Conservation (phyloP, 2,329 filamentous ascomycete species). For the Colletotrichum filicis region DNA sequence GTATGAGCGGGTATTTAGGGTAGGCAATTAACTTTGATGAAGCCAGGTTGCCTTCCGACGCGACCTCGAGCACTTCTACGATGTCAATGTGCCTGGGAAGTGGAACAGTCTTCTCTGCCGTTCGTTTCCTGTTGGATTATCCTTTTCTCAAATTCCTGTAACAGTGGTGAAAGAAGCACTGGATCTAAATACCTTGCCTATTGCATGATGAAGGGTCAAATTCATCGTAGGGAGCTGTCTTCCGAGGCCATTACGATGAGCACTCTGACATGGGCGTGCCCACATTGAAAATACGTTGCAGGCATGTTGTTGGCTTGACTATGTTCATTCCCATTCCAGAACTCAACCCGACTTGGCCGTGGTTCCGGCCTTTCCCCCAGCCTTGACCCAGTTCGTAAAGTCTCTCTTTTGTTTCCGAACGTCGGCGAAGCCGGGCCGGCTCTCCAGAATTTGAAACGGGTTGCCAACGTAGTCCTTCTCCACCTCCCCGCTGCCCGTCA, state of each 20-base stretch:
- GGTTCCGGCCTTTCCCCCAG: conserved; percentile 33
- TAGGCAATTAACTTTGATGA: too few species aligned
- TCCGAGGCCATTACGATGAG: not conserved
- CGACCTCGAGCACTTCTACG: not conserved
- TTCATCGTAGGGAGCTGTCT: not conserved
- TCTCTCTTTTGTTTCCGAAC: conserved; percentile 83
- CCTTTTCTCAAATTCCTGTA: not conserved
- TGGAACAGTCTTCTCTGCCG: not conserved
- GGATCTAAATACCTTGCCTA: not conserved
- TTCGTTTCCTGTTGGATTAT: not conserved
- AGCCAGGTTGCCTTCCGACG: too few species aligned
- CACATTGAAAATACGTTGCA: not conserved
- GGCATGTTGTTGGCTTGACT: not conserved
- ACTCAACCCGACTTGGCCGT: not conserved
- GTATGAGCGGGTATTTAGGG: not conserved
- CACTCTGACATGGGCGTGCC: not conserved
- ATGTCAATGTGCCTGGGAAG: not conserved
- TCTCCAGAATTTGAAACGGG: conserved; percentile 83
- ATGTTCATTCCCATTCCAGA: not conserved
- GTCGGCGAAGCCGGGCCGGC: conserved; percentile 86
- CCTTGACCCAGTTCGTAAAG: conserved; percentile 79
- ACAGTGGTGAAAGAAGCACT: not conserved
- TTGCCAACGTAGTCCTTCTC: conserved; percentile 80
- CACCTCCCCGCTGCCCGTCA: conserved; percentile 69
- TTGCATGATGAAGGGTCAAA: not conserved